Percentiles rank a stretch among this genome's conserved stretches.
These are phyloP conservation scores for Aureobasidium pullulans DNA, from an alignment of 2,329 filamentous ascomycete species.

Conservation along the genomic window DNA sequence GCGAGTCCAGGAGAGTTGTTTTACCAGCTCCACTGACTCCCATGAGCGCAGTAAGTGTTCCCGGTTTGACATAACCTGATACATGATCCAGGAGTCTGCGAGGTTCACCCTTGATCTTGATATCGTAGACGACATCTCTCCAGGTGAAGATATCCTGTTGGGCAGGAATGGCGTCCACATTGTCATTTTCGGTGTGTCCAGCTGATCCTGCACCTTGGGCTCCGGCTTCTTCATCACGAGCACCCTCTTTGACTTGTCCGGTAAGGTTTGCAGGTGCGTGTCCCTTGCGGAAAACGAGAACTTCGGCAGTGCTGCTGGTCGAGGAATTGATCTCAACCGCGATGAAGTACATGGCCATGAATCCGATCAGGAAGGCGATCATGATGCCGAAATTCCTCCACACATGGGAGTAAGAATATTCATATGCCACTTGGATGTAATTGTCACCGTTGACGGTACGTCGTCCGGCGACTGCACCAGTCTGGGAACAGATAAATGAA, in stretches of 20 bases:
- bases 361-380: conserved; percentile 55
- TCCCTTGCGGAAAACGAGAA: conserved; percentile 53
- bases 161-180: conserved; percentile 48
- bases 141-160: conserved; percentile 65
- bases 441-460: conserved; percentile 32
- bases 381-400: conserved; percentile 61
- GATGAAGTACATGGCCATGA: conserved; percentile 56
- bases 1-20: conserved; percentile 59
- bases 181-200: conserved; percentile 20
- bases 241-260: conserved; percentile 27
- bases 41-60: conserved; percentile 84
- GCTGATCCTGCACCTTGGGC: conserved; percentile 33
- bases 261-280: neutral
- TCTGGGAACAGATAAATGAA: conserved; percentile 30
- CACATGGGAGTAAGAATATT: conserved; percentile 34
- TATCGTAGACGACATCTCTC: conserved; percentile 71
- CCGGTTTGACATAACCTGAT: conserved; percentile 89
- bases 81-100: conserved; percentile 76
- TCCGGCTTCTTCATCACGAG: conserved; percentile 28
- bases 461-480: conserved; percentile 33
- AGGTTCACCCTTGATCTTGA: conserved; percentile 70
- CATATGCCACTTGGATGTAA: conserved; percentile 26
- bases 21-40: conserved; percentile 90
- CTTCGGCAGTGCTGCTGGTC: conserved; percentile 57
- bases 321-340: conserved; percentile 59